Conservation (phyloP, 345 rosid species). For the Gossypium australe region DNA sequence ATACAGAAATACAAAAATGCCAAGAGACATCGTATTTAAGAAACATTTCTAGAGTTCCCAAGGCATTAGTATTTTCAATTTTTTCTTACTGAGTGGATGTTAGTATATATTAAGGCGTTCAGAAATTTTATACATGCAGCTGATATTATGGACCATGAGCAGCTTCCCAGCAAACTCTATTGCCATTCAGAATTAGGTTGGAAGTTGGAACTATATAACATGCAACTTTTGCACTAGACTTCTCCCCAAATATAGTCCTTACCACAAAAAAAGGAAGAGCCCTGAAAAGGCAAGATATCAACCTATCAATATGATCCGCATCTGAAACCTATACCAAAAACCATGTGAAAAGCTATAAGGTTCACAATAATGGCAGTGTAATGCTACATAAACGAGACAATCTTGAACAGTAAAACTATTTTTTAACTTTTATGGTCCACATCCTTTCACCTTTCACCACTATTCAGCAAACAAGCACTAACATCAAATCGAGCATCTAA, state of each 20-base stretch:
- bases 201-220: neutral
- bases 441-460: neutral
- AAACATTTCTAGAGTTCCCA: neutral
- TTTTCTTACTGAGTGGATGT: neutral
- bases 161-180: too few species aligned
- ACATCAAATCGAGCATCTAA: slow-evolving; percentile 85
- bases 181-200: neutral
- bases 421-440: neutral
- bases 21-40: neutral
- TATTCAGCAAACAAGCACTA: slow-evolving; percentile 23
- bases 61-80: neutral
- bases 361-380: too few species aligned
- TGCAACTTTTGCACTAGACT: neutral
- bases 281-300: slow-evolving; percentile 89
- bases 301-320: slow-evolving; percentile 86
- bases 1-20: neutral
- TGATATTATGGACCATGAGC: neutral
- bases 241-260: slow-evolving; percentile 15
- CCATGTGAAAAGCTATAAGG: neutral
- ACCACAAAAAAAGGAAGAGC: slow-evolving; percentile 95
- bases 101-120: neutral
- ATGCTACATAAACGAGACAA: neutral
- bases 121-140: neutral
- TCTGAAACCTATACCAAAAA: slow-evolving; percentile 65
- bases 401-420: neutral